Evolutionary conservation across 1,139 yeast genomes (phyloP).

Genomic region (Blastobotrys proliferans): DNA sequence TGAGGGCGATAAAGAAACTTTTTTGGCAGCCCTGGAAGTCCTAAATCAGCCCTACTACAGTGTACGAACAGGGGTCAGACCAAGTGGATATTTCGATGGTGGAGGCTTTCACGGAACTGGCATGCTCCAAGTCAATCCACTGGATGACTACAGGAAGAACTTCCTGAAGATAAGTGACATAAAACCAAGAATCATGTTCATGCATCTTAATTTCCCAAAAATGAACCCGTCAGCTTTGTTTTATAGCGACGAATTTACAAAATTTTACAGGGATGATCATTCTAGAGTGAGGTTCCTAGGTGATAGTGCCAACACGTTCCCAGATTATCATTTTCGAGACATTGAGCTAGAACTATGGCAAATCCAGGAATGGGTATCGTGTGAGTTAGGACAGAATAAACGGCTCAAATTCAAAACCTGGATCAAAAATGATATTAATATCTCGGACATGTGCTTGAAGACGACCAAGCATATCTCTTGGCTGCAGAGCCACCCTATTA

Average conservation of each 20-base stretch:
- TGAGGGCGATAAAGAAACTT: slow-evolving; percentile 90
- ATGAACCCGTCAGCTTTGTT: slow-evolving; percentile 46
- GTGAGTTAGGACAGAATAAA: slow-evolving; percentile 39
- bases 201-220: slow-evolving; percentile 66
- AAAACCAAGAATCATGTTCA: slow-evolving; percentile 48
- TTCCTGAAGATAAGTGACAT: slow-evolving; percentile 19
- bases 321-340: slow-evolving; percentile 37
- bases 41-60: slow-evolving; percentile 59
- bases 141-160: slow-evolving; percentile 44
- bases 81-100: slow-evolving; percentile 35
- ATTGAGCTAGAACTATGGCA: slow-evolving; percentile 60
- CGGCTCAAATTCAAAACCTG: slow-evolving; percentile 46
- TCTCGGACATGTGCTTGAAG: slow-evolving; percentile 26
- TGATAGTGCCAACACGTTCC: slow-evolving; percentile 43
- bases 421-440: slow-evolving; percentile 43
- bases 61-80: slow-evolving; percentile 53
- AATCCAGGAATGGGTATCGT: slow-evolving; percentile 53
- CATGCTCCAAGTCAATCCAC: slow-evolving; percentile 74
- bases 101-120: slow-evolving; percentile 54
- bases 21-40: slow-evolving; percentile 72
- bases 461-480: slow-evolving; percentile 30
- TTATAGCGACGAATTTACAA: slow-evolving; percentile 26
- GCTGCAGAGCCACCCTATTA: too few relatives aligned
- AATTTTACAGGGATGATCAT: slow-evolving; percentile 41
- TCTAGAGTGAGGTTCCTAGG: slow-evolving; percentile 53